Evolutionary conservation across 192 early-diverging fungal species (phyloP).

Genomic region (Coemansia sp.): DNA sequence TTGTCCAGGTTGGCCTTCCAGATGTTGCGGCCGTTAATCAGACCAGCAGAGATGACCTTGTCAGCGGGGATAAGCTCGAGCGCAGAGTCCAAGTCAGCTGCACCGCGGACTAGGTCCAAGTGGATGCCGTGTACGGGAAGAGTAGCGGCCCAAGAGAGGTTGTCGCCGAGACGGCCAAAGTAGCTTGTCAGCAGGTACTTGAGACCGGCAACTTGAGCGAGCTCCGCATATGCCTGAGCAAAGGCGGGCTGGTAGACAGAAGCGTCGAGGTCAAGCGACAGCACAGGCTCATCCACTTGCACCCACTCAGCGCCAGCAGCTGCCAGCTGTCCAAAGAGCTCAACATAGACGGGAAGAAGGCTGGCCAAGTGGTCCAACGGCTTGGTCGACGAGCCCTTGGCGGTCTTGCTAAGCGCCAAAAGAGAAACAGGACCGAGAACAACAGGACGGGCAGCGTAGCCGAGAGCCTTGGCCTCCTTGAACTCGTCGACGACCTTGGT

Average conservation of each 20-base stretch:
- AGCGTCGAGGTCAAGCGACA: conserved; percentile 81
- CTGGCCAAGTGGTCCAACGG: conserved; percentile 72
- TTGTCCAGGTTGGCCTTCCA: conserved; percentile 89
- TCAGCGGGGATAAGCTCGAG: conserved; percentile 61
- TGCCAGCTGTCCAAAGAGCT: conserved; percentile 74
- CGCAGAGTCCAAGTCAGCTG: conserved; percentile 76
- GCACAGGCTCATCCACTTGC: conserved; percentile 95
- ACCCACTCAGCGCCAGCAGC: conserved; percentile 88
- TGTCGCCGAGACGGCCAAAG: conserved; percentile 84
- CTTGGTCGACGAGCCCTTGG: conserved; percentile 72
- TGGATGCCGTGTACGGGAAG: conserved; percentile 86
- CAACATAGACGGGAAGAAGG: conserved; percentile 80
- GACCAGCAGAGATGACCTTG: conserved; percentile 85
- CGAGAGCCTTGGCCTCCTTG: conserved; percentile 88
- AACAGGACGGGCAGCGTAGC: conserved; percentile 90
- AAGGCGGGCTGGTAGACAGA: conserved; percentile 78
- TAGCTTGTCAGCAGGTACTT: conserved; percentile 85
- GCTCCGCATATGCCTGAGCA: conserved; percentile 30
- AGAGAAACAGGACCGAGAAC: conserved; percentile 90
- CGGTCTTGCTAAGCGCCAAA: conserved; percentile 82
- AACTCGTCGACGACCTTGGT: conserved; percentile 82
- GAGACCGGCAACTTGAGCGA: conserved; percentile 40
- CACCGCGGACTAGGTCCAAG: conserved; percentile 86
- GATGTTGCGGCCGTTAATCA: conserved; percentile 96
- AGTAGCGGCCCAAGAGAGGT: conserved; percentile 68